These are phyloP conservation scores for Blastocystis sp. DNA, from an alignment of 352 stramenopile species.

Conservation along the genomic window DNA sequence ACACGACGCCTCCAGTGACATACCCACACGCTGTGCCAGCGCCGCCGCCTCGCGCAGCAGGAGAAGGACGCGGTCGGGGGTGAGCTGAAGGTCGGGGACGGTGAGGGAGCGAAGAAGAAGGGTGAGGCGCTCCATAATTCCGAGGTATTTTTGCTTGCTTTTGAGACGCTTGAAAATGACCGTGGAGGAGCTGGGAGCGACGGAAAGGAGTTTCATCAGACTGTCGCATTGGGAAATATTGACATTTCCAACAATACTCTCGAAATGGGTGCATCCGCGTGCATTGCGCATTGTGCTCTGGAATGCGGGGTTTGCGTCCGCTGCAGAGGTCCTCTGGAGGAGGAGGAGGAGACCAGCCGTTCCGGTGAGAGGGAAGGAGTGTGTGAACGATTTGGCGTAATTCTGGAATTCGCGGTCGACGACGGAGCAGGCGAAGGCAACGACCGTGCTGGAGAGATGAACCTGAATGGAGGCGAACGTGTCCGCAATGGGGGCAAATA, in stretches of 20 bases:
- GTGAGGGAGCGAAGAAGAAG: background rate
- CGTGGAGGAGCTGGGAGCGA: background rate
- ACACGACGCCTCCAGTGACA: conserved; percentile 35
- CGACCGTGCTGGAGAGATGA: background rate
- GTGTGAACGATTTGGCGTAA: conserved; percentile 23
- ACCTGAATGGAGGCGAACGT: background rate
- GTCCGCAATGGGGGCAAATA: background rate
- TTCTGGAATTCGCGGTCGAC: background rate
- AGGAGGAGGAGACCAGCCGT: background rate
- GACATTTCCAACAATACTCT: background rate
- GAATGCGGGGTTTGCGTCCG: background rate
- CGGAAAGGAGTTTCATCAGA: background rate
- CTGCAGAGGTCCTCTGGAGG: background rate
- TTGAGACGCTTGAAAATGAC: background rate
- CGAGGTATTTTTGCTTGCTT: background rate
- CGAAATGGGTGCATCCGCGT: background rate
- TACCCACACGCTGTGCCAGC: conserved; percentile 28
- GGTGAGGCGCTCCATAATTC: background rate
- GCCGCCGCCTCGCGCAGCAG: background rate
- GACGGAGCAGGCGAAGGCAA: background rate
- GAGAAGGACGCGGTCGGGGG: background rate
- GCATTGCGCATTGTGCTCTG: background rate
- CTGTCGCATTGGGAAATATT: background rate
- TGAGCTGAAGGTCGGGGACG: background rate
- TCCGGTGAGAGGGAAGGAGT: conserved; percentile 7